Conservation (phyloP, 2,329 filamentous ascomycete genomes). For the Lecanicillium sp. region DNA sequence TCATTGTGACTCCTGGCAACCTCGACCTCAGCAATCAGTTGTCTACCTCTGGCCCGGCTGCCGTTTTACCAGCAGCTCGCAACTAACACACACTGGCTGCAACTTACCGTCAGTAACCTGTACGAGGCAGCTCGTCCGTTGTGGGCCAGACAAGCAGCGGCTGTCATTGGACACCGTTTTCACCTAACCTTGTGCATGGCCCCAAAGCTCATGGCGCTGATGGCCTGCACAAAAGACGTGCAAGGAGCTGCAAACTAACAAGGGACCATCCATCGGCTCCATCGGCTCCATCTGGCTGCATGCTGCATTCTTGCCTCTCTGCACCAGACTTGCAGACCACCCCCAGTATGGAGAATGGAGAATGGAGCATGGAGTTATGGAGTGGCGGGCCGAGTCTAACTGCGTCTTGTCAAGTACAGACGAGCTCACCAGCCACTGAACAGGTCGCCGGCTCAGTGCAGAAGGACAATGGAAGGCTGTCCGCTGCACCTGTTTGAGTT, state of each 20-base stretch:
- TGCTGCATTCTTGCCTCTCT: background rate
- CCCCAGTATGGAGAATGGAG: too few species aligned
- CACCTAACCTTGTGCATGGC: constrained; percentile 9
- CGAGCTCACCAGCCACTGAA: background rate
- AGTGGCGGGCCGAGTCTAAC: constrained; percentile 8
- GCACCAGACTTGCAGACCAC: too few species aligned
- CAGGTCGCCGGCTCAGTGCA: too few species aligned
- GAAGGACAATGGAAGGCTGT: background rate
- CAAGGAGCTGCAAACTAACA: too few species aligned
- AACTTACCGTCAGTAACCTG: background rate
- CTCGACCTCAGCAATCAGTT: too few species aligned
- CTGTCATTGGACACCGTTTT: constrained; percentile 15
- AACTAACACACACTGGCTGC: background rate
- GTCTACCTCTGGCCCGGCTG: too few species aligned
- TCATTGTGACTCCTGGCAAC: too few species aligned
- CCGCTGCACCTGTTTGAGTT: background rate
- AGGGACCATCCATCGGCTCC: too few species aligned
- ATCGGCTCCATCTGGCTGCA: constrained; percentile 7
- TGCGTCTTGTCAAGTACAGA: constrained; percentile 1
- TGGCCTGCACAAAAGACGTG: constrained; percentile 1
- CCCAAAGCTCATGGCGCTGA: background rate
- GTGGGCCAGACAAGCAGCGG: background rate
- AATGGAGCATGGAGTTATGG: too few species aligned
- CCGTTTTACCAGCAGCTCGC: too few species aligned
- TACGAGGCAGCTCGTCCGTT: background rate